These are phyloP conservation scores for Truncatella angustata DNA, from an alignment of 2,329 filamentous ascomycete genomes.

Conservation along the genomic window DNA sequence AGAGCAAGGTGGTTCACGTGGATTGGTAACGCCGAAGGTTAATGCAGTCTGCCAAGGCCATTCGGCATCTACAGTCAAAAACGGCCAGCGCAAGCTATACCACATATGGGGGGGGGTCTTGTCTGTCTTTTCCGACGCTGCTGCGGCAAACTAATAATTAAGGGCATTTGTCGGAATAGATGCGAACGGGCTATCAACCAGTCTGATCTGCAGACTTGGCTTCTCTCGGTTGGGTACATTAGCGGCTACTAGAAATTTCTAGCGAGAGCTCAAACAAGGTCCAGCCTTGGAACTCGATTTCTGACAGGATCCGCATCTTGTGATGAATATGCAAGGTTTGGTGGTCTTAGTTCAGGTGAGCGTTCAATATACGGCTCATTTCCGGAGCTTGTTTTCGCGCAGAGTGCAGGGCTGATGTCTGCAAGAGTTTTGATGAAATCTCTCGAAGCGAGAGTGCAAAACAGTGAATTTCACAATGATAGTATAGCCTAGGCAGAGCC, in stretches of 20 bases:
- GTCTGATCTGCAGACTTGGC: neutral
- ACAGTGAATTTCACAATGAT: neutral
- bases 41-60: no score
- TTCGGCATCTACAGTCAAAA: no score
- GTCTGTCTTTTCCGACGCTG: no score
- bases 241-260: conserved; percentile 6
- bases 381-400: neutral
- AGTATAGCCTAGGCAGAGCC: neutral
- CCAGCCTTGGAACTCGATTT: neutral
- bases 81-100: no score
- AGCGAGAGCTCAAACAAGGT: conserved; percentile 1
- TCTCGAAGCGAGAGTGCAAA: neutral
- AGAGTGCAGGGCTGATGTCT: conserved; percentile 1
- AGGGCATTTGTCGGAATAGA: no score
- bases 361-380: conserved; percentile 1
- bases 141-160: no score
- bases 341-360: neutral
- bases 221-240: neutral
- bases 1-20: no score
- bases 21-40: no score
- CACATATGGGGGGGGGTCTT: no score
- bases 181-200: no score
- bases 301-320: conserved; percentile 7
- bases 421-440: neutral
- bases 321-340: conserved; percentile 3